Evolutionary conservation across 768 basidiomycete genomes (phyloP), one percentile per base, ranked within the genome.

Genomic region (Suillus paluster): DNA sequence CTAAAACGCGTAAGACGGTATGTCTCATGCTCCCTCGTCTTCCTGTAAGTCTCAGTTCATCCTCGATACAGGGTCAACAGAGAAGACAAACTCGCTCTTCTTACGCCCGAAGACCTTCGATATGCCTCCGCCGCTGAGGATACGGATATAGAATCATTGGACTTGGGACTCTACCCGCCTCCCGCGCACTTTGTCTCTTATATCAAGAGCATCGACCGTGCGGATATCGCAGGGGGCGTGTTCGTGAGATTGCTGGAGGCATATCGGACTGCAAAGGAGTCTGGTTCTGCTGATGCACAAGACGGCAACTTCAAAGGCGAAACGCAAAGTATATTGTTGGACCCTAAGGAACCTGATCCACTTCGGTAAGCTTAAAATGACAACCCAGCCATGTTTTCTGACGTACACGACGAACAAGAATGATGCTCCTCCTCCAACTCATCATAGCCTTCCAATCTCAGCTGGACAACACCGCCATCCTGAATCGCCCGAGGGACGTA

Each of bases 361-460:
- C 74, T 86, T 44, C 79, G 79, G 89, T 89, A 52, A 59, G 77
- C 66, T 21, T 34, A 39, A 39, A 23, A 19, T 39, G 11, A 11
- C 19, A 7, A 11, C 54, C 53, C 25, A 19, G 38, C 38, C 25
- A 39, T 19, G 38, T 38, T 17, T 39, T 19, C 54, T 55, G 17
- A 39, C 39, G 25, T 17, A 25, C 1, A 8, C 3, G 23, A 36
- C 25, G 7, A 27, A 39, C 38, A 55, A n/a, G 54, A 27, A 84
- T 86, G 0, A 69, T 98, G 38, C 79, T 91, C 6, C 86, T 87
- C 65, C 81, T 97, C 25, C 94, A 96, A 69, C 79, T 97, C 39
- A 86, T 94, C 38, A 80, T 95, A 63, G 86, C 90, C 67, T 90
- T 97, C 81, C 92, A 95, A 71, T 80, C 85, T 1, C 82, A 86